A percentile compares a stretch with the other conserved stretches of the same genome.
phyloP scores from a whole-genome alignment of 2,329 filamentous ascomycete species.

The Teratosphaeria gauchensis region DNA sequence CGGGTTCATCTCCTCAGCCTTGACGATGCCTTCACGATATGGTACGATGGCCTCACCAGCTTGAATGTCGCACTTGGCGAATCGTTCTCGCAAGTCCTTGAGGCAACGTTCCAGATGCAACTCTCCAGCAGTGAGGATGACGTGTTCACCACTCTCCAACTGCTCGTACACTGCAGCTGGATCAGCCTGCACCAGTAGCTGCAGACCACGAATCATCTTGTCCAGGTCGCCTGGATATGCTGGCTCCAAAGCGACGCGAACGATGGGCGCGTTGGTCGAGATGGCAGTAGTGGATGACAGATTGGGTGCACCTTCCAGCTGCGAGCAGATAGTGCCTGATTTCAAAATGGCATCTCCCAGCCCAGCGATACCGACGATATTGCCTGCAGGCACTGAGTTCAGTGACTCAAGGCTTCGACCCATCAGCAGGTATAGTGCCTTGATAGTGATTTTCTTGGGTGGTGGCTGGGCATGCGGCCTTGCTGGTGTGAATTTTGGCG shows the following conservation, averaged over 20 bases:
- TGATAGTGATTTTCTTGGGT: conserved; percentile 75
- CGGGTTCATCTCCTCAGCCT: conserved; percentile 80
- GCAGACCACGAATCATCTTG: conserved; percentile 86
- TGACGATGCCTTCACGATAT: conserved; percentile 83
- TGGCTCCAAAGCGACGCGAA: conserved; percentile 90
- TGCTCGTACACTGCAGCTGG: conserved; percentile 95
- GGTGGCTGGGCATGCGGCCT: conserved; percentile 61
- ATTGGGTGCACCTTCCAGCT: conserved; percentile 77
- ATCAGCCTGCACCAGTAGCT: conserved; percentile 84
- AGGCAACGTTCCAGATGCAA: conserved; percentile 88
- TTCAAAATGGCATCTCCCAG: conserved; percentile 92
- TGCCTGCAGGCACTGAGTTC: conserved; percentile 77
- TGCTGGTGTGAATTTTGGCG: conserved; percentile 85
- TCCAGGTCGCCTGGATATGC: conserved; percentile 81
- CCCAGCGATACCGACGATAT: conserved; percentile 89
- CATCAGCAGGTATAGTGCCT: conserved; percentile 90
- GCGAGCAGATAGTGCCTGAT: conserved; percentile 85
- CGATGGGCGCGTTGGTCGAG: conserved; percentile 67
- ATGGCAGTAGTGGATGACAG: conserved; percentile 74
- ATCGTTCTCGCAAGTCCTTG: conserved; percentile 85
- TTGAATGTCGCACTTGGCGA: conserved; percentile 89
- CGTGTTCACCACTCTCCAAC: conserved; percentile 85
- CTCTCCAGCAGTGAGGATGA: conserved; percentile 87
- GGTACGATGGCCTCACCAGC: conserved; percentile 90
- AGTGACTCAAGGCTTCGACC: conserved; percentile 78